Percentiles rank a stretch among this genome's conserved stretches.
phyloP scores from a whole-genome alignment of 108 stramenopile species.

The Phaeodactylum tricornutum region DNA sequence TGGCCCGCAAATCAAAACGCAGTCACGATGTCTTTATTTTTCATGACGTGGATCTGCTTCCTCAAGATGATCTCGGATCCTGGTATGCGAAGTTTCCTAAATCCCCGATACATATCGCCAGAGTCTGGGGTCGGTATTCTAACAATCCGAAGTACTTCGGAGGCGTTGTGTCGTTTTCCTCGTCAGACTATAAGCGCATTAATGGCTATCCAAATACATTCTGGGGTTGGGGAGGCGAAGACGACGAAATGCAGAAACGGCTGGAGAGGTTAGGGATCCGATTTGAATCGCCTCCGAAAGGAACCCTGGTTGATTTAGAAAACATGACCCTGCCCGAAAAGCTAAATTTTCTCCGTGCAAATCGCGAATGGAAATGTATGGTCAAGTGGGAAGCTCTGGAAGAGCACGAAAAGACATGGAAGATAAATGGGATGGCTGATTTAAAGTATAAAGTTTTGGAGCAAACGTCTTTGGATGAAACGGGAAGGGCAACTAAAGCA shows the following conservation, averaged over 20 bases:
- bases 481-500: conserved; percentile 56
- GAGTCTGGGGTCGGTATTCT: conserved; percentile 95
- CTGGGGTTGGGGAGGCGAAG: conserved; percentile 99
- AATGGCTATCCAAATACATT: conserved; percentile 97
- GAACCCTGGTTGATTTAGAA: conserved; percentile 63
- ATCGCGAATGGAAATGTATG: conserved; percentile 94
- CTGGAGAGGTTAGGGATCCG: conserved; percentile 52
- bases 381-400: conserved; percentile 93
- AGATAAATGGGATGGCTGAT: conserved; percentile 80
- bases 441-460: conserved; percentile 64
- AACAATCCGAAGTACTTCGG: conserved; percentile 97
- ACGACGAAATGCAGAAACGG: conserved; percentile 95
- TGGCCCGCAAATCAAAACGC: conserved; percentile 54
- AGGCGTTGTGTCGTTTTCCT: conserved; percentile 86
- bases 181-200: conserved; percentile 75
- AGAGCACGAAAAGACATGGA: conserved; percentile 90
- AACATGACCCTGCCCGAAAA: conserved; percentile 68
- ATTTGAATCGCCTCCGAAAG: conserved; percentile 53
- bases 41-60: conserved; percentile 98
- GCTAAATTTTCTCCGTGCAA: conserved; percentile 49
- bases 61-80: conserved; percentile 51
- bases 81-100: conserved; percentile 80
- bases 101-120: conserved; percentile 89
- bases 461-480: conserved; percentile 29
- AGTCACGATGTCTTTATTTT: conserved; percentile 85